Conservation (phyloP, 257 asterid species). For the Solanum peruvianum region DNA sequence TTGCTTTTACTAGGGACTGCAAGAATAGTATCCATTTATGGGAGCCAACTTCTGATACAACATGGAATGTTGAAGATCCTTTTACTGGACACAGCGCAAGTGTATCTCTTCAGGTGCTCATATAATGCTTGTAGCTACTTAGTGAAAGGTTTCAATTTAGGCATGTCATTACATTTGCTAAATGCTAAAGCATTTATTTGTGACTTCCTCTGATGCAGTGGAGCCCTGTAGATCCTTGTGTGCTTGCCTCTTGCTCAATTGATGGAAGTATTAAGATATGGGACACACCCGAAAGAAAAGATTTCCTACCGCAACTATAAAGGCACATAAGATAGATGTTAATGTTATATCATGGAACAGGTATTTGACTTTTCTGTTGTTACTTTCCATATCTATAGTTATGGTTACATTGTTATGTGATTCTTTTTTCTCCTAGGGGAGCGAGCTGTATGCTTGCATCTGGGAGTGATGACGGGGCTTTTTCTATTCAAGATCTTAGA, state of each 20-base stretch:
- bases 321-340: slow-evolving; percentile 85
- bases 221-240: slow-evolving; percentile 80
- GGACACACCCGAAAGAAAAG: slow-evolving; percentile 78
- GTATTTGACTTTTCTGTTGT: slow-evolving; percentile 15
- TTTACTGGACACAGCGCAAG: slow-evolving; percentile 44
- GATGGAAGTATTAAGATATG: slow-evolving; percentile 73
- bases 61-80: slow-evolving; percentile 62
- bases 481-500: slow-evolving; percentile 78
- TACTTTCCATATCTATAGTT: background rate
- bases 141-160: background rate
- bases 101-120: slow-evolving; percentile 65
- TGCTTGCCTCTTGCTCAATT: slow-evolving; percentile 91
- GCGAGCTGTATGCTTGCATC: slow-evolving; percentile 76
- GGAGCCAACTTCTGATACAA: slow-evolving; percentile 79
- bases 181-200: background rate
- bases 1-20: slow-evolving; percentile 50
- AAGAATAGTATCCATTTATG: slow-evolving; percentile 67
- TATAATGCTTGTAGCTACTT: background rate
- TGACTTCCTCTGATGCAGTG: slow-evolving; percentile 37
- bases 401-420: background rate
- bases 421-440: background rate
- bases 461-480: slow-evolving; percentile 87
- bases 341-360: slow-evolving; percentile 97
- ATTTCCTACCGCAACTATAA: slow-evolving; percentile 57
- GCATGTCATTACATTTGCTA: background rate